phyloP scores from a whole-genome alignment of 2,329 filamentous ascomycete species.

The Clonostachys solani region DNA sequence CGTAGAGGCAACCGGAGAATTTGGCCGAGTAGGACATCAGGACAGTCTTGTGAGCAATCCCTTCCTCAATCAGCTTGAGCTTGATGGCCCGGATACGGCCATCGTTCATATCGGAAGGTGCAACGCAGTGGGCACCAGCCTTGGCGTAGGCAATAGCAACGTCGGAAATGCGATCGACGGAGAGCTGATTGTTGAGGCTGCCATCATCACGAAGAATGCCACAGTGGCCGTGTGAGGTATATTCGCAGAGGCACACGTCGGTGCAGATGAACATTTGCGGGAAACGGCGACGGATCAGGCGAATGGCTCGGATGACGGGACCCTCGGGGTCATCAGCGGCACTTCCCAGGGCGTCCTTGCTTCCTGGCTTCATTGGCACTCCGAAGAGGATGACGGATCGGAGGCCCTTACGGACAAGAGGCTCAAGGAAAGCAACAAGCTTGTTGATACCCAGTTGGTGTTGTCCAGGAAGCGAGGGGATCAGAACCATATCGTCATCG shows the following conservation, averaged over 20 bases:
- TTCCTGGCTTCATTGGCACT: conserved; percentile 74
- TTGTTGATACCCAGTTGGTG: conserved; percentile 84
- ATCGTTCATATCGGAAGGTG: conserved; percentile 98
- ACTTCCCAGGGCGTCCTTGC: conserved; percentile 89
- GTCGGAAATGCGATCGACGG: conserved; percentile 90
- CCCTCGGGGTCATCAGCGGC: conserved; percentile 89
- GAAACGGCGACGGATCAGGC: conserved; percentile 77
- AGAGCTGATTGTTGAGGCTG: conserved; percentile 86
- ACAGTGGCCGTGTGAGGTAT: conserved; percentile 96
- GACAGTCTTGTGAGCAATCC: conserved; percentile 84
- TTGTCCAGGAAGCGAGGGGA: conserved; percentile 89
- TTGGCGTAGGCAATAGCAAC: conserved; percentile 98
- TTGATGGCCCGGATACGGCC: conserved; percentile 97
- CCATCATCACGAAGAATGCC: conserved; percentile 93
- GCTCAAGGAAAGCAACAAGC: conserved; percentile 77
- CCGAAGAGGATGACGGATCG: conserved; percentile 94
- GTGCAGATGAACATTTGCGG: conserved; percentile 86
- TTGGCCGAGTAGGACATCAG: conserved; percentile 99
- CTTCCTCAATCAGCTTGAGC: conserved; percentile 92
- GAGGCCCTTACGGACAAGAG: conserved; percentile 84
- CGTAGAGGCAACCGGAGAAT: conserved; percentile 94
- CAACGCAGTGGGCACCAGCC: conserved; percentile 93
- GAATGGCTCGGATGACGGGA: conserved; percentile 84
- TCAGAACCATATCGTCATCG: conserved; percentile 85
- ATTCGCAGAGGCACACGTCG: conserved; percentile 97